A percentile compares a stretch with the other conserved stretches of the same genome.
Conservation (phyloP, 306 rosid genomes). For the Dalbergia cochinchinensis region DNA sequence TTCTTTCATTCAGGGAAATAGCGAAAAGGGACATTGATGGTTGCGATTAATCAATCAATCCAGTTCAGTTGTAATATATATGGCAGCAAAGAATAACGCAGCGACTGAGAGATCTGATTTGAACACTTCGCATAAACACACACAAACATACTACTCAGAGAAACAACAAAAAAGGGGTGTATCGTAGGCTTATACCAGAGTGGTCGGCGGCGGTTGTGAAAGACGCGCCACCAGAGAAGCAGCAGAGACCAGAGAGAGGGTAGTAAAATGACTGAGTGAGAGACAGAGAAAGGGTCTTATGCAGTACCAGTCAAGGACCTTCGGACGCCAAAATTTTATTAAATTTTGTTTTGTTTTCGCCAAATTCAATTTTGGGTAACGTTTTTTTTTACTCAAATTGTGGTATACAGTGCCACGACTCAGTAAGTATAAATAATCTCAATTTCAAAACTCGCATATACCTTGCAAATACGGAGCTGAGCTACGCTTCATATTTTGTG, state of each 20-base stretch:
- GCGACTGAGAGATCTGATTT: not conserved
- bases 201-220: not conserved
- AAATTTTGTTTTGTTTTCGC: not conserved
- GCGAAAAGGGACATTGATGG: no score
- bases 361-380: no score
- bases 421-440: no score
- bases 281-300: not conserved
- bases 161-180: not conserved
- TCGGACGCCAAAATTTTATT: constrained; percentile 11
- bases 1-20: no score
- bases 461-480: not conserved
- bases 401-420: no score
- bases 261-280: not conserved
- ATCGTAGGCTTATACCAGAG: not conserved
- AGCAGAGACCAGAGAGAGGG: not conserved
- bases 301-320: not conserved
- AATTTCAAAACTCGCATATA: not conserved
- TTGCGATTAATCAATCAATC: no score
- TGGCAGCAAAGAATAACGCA: not conserved
- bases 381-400: no score
- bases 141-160: not conserved
- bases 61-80: no score
- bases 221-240: not conserved
- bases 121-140: not conserved
- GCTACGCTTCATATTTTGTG: no score